These are phyloP conservation scores for Lepraria neglecta DNA, from an alignment of 495 filamentous ascomycete genomes.

Conservation along the genomic window DNA sequence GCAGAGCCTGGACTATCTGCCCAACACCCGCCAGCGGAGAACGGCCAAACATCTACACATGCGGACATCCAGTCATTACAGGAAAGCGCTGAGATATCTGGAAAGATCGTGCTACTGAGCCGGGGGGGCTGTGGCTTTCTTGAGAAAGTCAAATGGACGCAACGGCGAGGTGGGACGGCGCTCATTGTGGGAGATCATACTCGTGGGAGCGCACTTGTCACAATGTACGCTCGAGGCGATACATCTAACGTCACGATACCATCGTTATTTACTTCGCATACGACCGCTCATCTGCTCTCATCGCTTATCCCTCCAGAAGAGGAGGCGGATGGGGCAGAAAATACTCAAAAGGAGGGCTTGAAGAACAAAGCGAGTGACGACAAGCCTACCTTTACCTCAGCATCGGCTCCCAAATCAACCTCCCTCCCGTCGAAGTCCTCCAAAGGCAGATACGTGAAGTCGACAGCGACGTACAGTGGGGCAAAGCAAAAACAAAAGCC, in stretches of 20 bases:
- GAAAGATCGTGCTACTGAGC: constrained; percentile 84
- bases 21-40: constrained; percentile 39
- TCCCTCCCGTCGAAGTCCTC: constrained; percentile 27
- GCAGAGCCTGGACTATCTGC: constrained; percentile 29
- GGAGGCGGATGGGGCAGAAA: neutral
- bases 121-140: constrained; percentile 93
- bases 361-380: constrained; percentile 9
- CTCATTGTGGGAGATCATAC: constrained; percentile 93
- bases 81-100: constrained; percentile 87
- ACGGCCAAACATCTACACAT: constrained; percentile 49
- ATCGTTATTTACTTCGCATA: constrained; percentile 89
- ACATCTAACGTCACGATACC: constrained; percentile 93
- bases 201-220: constrained; percentile 75
- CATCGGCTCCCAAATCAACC: constrained; percentile 24
- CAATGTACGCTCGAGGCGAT: constrained; percentile 94
- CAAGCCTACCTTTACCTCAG: constrained; percentile 24
- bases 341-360: neutral
- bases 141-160: constrained; percentile 95
- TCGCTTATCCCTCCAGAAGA: constrained; percentile 67
- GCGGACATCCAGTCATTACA: constrained; percentile 94
- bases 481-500: constrained; percentile 28
- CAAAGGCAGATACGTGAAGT: constrained; percentile 23
- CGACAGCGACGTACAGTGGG: neutral
- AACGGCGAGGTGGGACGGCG: constrained; percentile 78
- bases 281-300: constrained; percentile 87